Evolutionary conservation across 305 asterid genomes (phyloP).

Genomic region (Solanum hybrid): DNA sequence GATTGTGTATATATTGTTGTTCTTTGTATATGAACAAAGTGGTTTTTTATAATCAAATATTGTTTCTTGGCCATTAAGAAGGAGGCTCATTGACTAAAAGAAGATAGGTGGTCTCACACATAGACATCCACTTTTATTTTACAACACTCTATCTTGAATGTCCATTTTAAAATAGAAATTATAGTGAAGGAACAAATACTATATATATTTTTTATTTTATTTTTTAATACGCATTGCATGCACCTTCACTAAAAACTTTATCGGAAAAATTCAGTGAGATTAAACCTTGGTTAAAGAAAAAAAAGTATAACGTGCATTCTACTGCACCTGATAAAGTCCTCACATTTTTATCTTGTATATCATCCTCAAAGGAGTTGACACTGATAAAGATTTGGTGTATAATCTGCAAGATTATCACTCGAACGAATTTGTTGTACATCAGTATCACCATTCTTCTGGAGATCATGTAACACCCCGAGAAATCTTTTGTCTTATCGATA

Average conservation of each 20-base stretch:
- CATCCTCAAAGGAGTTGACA: background rate
- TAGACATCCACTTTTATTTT: background rate
- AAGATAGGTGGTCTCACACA: background rate
- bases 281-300: no score
- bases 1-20: no score
- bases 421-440: background rate
- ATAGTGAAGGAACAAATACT: background rate
- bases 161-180: no score
- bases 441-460: background rate
- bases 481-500: background rate
- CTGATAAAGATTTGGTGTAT: no score
- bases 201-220: no score
- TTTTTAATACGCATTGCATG: no score
- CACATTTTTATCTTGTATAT: no score
- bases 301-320: no score
- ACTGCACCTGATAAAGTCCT: no score
- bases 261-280: no score
- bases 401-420: no score
- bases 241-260: background rate
- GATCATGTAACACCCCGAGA: background rate
- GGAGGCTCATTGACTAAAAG: background rate
- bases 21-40: background rate
- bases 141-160: background rate
- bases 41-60: background rate
- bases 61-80: background rate